A percentile compares a stretch with the other conserved stretches of the same genome.
Evolutionary conservation across 805 yeast genomes (phyloP).

Genomic region (Teunomyces aglyptinius): DNA sequence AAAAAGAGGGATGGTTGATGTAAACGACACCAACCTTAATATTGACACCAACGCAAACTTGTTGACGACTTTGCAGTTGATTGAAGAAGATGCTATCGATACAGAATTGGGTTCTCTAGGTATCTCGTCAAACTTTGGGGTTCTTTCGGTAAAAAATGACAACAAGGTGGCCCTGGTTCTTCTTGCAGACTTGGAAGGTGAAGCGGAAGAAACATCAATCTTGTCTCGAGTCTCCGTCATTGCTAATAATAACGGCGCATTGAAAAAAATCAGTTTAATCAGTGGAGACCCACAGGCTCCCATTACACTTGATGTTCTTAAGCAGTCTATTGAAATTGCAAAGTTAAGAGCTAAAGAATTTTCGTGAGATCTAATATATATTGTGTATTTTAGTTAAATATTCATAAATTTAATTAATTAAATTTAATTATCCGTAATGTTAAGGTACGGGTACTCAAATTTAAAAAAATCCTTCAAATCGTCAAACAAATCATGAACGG

Average conservation of each 20-base stretch:
- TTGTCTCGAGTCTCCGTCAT: constrained; percentile 53
- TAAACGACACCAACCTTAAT: constrained; percentile 42
- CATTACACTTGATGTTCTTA: constrained; percentile 47
- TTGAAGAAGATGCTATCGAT: constrained; percentile 4
- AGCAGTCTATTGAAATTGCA: constrained; percentile 47
- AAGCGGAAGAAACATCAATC: constrained; percentile 70
- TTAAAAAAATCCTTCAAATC: too few relatives aligned
- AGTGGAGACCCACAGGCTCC: constrained; percentile 43
- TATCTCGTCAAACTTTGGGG: constrained; percentile 57
- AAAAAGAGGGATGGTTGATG: constrained; percentile 48
- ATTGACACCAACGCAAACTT: constrained; percentile 46
- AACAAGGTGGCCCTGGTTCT: constrained; percentile 42
- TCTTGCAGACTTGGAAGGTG: constrained; percentile 79
- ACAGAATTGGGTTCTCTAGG: constrained; percentile 25
- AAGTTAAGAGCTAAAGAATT: constrained; percentile 43
- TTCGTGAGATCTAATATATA: neutral
- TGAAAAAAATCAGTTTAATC: constrained; percentile 18
- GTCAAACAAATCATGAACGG: too few relatives aligned
- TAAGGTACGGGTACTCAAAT: too few relatives aligned
- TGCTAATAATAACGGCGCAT: constrained; percentile 15
- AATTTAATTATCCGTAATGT: neutral
- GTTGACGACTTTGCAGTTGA: constrained; percentile 36
- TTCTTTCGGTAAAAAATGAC: constrained; percentile 42
- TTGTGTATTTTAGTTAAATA: neutral
- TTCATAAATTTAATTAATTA: neutral